A percentile compares a stretch with the other conserved stretches of the same genome.
phyloP scores from a whole-genome alignment of 1,139 yeast species.

The Yamadazyma epiphylla region DNA sequence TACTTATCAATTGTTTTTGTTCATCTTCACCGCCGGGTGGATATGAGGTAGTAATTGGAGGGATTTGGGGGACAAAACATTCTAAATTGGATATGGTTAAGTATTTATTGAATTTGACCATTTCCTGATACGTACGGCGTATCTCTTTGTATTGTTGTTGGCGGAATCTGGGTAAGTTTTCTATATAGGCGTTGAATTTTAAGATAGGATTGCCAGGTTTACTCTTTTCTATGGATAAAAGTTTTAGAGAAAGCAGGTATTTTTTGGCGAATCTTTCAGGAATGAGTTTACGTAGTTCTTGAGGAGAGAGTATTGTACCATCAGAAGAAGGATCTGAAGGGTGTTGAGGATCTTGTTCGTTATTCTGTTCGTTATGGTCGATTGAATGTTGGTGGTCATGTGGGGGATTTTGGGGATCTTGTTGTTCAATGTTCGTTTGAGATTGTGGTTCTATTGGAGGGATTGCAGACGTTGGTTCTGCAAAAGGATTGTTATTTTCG shows the following conservation, averaged over 20 bases:
- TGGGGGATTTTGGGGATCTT: slow-evolving; percentile 1
- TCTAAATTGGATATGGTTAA: slow-evolving; percentile 80
- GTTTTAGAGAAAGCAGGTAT: slow-evolving; percentile 25
- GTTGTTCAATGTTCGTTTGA: slow-evolving; percentile 1
- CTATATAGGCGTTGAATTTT: slow-evolving; percentile 35
- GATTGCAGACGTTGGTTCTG: slow-evolving; percentile 23
- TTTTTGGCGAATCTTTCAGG: slow-evolving; percentile 48
- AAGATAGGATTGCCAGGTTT: slow-evolving; percentile 44
- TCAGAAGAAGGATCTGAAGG: no score
- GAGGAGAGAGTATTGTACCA: slow-evolving; percentile 33
- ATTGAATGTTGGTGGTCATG: background rate
- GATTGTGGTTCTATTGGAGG: slow-evolving; percentile 4
- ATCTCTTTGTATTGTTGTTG: slow-evolving; percentile 68
- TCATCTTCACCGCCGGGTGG: slow-evolving; percentile 87
- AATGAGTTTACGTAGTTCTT: slow-evolving; percentile 41
- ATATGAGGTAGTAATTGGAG: slow-evolving; percentile 68
- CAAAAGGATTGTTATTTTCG: slow-evolving; percentile 63
- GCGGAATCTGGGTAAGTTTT: slow-evolving; percentile 70
- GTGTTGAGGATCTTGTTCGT: slow-evolving; percentile 15
- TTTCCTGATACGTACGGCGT: slow-evolving; percentile 77
- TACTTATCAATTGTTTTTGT: slow-evolving; percentile 48
- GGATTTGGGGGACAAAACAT: slow-evolving; percentile 89
- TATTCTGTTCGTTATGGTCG: slow-evolving; percentile 2
- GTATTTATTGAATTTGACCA: slow-evolving; percentile 72
- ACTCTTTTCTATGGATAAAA: slow-evolving; percentile 35